Conservation (phyloP, 495 filamentous ascomycete genomes). For the Aspergillus cavernicola region DNA sequence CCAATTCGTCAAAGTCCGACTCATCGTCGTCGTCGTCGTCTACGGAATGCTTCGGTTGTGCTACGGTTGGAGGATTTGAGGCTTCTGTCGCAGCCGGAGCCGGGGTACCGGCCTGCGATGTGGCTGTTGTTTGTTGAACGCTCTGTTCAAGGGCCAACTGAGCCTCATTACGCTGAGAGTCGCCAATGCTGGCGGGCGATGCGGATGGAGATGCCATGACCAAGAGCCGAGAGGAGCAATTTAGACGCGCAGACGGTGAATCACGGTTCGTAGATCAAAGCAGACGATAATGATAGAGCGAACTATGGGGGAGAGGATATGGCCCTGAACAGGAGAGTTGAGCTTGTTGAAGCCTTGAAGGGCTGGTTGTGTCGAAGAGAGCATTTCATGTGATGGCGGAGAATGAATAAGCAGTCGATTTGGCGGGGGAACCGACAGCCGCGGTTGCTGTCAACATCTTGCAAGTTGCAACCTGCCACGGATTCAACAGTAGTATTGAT, state of each 20-base stretch:
- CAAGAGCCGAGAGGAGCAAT: not conserved
- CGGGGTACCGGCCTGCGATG: not conserved
- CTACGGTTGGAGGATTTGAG: not conserved
- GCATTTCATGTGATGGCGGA: conserved; percentile 7
- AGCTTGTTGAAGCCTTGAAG: not conserved
- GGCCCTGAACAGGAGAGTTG: not conserved
- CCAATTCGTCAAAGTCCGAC: conserved; percentile 81
- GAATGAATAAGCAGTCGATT: conserved; percentile 3
- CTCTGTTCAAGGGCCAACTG: not conserved
- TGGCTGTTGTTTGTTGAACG: conserved; percentile 1
- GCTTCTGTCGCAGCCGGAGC: conserved; percentile 7
- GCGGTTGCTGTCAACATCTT: conserved; percentile 3
- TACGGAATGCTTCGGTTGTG: not conserved
- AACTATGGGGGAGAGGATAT: not conserved
- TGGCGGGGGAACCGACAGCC: conserved; percentile 11
- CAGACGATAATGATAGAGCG: not conserved
- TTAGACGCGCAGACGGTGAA: not conserved
- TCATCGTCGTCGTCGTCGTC: conserved; percentile 37
- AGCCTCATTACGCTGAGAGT: not conserved
- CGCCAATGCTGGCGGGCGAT: not conserved
- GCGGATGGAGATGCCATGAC: conserved; percentile 19
- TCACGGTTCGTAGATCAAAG: not conserved
- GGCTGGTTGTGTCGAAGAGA: not conserved
- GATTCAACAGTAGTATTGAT: too few relatives aligned
- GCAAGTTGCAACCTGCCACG: not conserved